Evolutionary conservation across 495 filamentous ascomycete species (phyloP), one percentile per base, ranked within the genome.

Genomic region (Filosporella fistucella): DNA sequence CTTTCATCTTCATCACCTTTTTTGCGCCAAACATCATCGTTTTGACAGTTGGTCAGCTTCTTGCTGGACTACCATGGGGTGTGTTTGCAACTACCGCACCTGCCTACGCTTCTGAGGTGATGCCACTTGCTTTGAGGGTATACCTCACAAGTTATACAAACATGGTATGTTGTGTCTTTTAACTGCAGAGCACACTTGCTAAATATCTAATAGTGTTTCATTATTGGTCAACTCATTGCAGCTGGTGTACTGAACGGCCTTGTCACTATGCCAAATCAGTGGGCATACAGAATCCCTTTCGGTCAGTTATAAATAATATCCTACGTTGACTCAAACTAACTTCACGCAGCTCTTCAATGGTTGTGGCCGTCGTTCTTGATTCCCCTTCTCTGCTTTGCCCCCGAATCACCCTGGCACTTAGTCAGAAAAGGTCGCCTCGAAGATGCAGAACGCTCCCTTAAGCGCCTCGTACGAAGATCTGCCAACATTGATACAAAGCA

Each of bases 121-220:
- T 69, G 24, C 84, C 84, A 9, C 71, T 83, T 33, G 69, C 72
- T 2, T 68, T 86, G 24, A 75, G 83, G 14, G 69, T 74, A 0
- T 84, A 83, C 52, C 62, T 86, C 25, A 85, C 80, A 2, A 83
- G 79, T 17, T 85, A 81, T 47, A 79, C 85, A 58, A 86, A 86
- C 57, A 63, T 85, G 41, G 36, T 44, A 43, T 26, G 38, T 44
- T 16, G 23, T 17, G 7, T 9, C 11, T 11, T 3, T 20, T 11
- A n/a, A 13, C 4, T 35, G 20, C 12, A 24, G 11, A 11, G 16
- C 1, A 10, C 11, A 14, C 46, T 49, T 16, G 42, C 26, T 22
- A 1, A n/a, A n/a, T n/a, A n/a, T 16, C n/a, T 14, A 12, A 1
- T 16, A 49, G 43, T 85, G 79, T 64, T 86, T 77, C 66, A 77